These are phyloP conservation scores for Cytidiella melzeri DNA, from an alignment of 768 basidiomycete species.

Conservation along the genomic window DNA sequence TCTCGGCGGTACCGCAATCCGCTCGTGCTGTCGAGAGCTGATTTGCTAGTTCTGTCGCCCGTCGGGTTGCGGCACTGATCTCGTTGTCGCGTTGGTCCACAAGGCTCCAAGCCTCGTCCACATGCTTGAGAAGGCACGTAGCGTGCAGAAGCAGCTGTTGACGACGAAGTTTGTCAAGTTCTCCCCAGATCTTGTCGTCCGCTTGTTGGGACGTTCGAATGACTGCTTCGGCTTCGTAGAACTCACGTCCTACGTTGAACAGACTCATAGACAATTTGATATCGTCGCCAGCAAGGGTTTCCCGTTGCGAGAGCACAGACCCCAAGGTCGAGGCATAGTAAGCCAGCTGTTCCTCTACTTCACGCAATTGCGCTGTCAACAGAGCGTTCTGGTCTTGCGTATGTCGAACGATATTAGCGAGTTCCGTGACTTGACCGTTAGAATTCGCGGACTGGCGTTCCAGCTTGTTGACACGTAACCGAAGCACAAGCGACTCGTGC, in stretches of 20 bases:
- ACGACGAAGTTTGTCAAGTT: conserved; percentile 12
- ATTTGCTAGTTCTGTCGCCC: conserved; percentile 33
- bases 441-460: conserved; percentile 66
- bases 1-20: conserved; percentile 16
- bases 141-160: conserved; percentile 19
- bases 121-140: conserved; percentile 13
- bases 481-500: conserved; percentile 32
- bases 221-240: conserved; percentile 5
- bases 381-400: conserved; percentile 45
- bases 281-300: not conserved
- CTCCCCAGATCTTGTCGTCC: conserved; percentile 10
- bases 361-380: conserved; percentile 25
- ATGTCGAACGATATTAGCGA: conserved; percentile 57
- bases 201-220: conserved; percentile 2
- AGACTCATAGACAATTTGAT: not conserved
- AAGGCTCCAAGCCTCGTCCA: conserved; percentile 11
- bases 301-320: not conserved
- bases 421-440: conserved; percentile 59
- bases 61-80: conserved; percentile 35
- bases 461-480: conserved; percentile 43
- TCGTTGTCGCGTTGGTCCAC: conserved; percentile 26
- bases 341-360: conserved; percentile 16
- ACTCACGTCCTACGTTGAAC: not conserved
- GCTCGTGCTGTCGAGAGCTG: conserved; percentile 30
- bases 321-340: conserved; percentile 8